Base-by-base conservation (phyloP, 2,329 filamentous ascomycete genomes). In the Arachnopeziza araneosa region DNA sequence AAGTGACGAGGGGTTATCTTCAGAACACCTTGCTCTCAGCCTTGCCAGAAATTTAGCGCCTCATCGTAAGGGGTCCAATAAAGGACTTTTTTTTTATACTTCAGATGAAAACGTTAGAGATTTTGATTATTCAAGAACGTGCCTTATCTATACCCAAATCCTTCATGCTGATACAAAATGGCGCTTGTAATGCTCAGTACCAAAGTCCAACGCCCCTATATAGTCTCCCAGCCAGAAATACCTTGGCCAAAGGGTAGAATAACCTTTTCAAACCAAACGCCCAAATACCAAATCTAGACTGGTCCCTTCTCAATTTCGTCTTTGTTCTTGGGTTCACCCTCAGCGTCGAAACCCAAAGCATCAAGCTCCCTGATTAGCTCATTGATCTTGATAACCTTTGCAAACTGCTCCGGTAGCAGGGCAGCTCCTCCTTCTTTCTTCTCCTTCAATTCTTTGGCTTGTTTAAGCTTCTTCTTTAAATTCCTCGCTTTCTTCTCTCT, bases 351-450 rank as follows among this genome's bases (percentile, higher is more conserved):
- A 0, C 93, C 93, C 26, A 99, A 79, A 1, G 84, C 82, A 69
- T 96, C 90, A 59, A 99, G 77, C 73, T 98, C 93, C 14, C 92
- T 84, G 60, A 97, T 87, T 55, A 99, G 82, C 77, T 99, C 95
- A 64, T 91, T 91, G 73, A 99, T 96, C 76, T 95, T 96, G 74
- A 96, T 96, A 58, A 99, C 91, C 78, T 99, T 99, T 68, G 93
- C 92, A 65, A 98, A 88, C 77, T 99, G 95, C 77, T 99, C 95
- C 0, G 93, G 93, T 24, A 98, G 80, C 62, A 99, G 77, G 4
- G 84, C 81, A 72, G 91, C 89, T 22, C 95, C 95, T 59, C 86
- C 87, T 24, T 96, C 90, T 75, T 96, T 96, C 81, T 96, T 97
- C 69, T 87, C 88, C 72, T 91, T 89, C 57, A 99, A 80, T 1